A percentile compares a stretch with the other conserved stretches of the same genome.
These are phyloP conservation scores for Xylaria digitata DNA, from an alignment of 2,329 filamentous ascomycete species.

Conservation along the genomic window DNA sequence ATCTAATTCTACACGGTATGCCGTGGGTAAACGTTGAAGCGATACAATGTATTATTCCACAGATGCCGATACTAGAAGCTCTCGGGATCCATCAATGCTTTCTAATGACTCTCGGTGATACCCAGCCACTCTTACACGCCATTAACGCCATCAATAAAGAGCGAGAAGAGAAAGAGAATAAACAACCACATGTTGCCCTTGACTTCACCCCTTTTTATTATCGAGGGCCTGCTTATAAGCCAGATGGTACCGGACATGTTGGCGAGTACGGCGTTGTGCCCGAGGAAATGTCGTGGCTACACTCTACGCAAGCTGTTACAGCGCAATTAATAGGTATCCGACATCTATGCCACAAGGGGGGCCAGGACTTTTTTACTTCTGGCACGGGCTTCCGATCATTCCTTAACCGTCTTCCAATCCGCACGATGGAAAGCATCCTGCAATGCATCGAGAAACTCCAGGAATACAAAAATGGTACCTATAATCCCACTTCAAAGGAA, in stretches of 20 bases:
- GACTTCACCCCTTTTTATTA: slow-evolving; percentile 45
- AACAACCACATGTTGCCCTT: neutral
- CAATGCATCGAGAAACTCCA: slow-evolving; percentile 38
- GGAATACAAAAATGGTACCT: slow-evolving; percentile 19
- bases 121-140: slow-evolving; percentile 38
- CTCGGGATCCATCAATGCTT: slow-evolving; percentile 49
- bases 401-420: slow-evolving; percentile 44
- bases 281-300: slow-evolving; percentile 36
- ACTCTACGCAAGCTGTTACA: slow-evolving; percentile 34
- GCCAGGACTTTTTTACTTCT: slow-evolving; percentile 42
- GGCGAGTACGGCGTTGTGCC: slow-evolving; percentile 44
- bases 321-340: slow-evolving; percentile 37
- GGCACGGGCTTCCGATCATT: slow-evolving; percentile 46
- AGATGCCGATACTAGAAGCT: slow-evolving; percentile 39
- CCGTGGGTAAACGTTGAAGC: slow-evolving; percentile 42
- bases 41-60: slow-evolving; percentile 38
- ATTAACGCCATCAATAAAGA: slow-evolving; percentile 38
- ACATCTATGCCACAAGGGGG: slow-evolving; percentile 27
- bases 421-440: slow-evolving; percentile 38
- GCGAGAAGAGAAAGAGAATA: neutral
- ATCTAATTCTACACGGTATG: slow-evolving; percentile 44
- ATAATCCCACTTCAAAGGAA: neutral
- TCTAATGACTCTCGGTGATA: slow-evolving; percentile 44
- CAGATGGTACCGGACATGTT: slow-evolving; percentile 29
- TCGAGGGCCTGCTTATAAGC: slow-evolving; percentile 34